These are phyloP conservation scores for Murraya paniculata DNA, from an alignment of 345 rosid genomes.

Conservation along the genomic window DNA sequence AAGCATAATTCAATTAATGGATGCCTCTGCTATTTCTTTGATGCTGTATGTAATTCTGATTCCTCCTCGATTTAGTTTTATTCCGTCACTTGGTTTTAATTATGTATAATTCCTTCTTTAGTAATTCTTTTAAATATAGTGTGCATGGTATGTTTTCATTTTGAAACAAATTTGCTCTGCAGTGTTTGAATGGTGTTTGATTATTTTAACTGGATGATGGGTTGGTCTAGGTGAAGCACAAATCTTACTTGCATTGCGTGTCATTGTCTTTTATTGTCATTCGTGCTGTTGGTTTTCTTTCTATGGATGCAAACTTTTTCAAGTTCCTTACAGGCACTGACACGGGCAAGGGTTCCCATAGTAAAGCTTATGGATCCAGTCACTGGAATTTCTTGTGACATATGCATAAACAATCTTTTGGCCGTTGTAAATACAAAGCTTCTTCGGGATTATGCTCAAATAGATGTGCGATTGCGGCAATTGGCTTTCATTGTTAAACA, in stretches of 20 bases:
- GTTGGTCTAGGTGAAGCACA: neutral
- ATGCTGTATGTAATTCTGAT: neutral
- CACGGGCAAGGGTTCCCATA: constrained; percentile 94
- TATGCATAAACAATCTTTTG: constrained; percentile 87
- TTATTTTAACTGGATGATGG: neutral
- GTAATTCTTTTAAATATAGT: neutral
- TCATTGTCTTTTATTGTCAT: neutral
- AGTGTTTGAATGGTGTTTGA: neutral
- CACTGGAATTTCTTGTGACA: constrained; percentile 92
- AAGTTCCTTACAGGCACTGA: constrained; percentile 58
- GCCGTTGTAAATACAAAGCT: constrained; percentile 98
- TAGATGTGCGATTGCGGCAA: constrained; percentile 82
- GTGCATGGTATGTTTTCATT: neutral
- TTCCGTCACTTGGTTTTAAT: neutral
- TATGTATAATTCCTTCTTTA: neutral
- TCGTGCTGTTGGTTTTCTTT: neutral
- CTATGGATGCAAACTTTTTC: neutral
- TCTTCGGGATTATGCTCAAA: constrained; percentile 71
- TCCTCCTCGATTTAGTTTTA: neutral
- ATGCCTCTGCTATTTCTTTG: neutral
- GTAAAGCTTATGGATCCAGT: constrained; percentile 97
- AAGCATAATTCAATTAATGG: neutral
- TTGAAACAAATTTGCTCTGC: neutral
- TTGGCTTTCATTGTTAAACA: constrained; percentile 89
- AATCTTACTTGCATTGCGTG: neutral